A percentile compares a stretch with the other conserved stretches of the same genome.
phyloP scores from a whole-genome alignment of 768 basidiomycete species.

The Pleurotus tuoliensis region DNA sequence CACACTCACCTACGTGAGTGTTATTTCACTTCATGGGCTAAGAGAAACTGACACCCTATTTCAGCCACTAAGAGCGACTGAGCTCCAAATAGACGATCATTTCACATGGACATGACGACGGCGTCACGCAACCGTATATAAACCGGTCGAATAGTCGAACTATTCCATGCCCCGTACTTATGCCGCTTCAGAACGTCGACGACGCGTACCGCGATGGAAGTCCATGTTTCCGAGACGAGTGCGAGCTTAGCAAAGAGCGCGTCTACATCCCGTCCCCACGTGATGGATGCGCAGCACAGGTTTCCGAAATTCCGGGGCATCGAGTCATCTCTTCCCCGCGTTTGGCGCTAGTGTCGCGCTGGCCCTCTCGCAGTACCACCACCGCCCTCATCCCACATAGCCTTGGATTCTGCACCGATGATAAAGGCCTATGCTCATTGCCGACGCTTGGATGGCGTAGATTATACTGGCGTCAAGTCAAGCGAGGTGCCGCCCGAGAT shows the following conservation, averaged over 20 bases:
- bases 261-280: not conserved
- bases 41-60: too few species aligned
- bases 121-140: not conserved
- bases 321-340: not conserved
- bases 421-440: not conserved
- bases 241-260: not conserved
- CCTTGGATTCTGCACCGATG: not conserved
- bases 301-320: not conserved
- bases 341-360: not conserved
- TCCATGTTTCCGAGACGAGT: not conserved
- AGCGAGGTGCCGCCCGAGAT: conserved; percentile 18
- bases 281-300: not conserved
- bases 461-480: not conserved
- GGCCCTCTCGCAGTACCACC: not conserved
- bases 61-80: too few species aligned
- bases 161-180: not conserved
- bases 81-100: conserved; percentile 18
- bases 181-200: not conserved
- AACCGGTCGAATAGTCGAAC: conserved; percentile 6
- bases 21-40: too few species aligned
- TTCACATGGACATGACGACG: conserved; percentile 16
- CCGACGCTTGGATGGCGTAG: not conserved
- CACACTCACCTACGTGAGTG: too few species aligned
- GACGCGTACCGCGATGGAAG: not conserved
- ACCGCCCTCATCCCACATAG: not conserved